A percentile compares a stretch with the other conserved stretches of the same genome.
Evolutionary conservation across 169 alveolate species (phyloP).

Genomic region (Perkinsus olseni): DNA sequence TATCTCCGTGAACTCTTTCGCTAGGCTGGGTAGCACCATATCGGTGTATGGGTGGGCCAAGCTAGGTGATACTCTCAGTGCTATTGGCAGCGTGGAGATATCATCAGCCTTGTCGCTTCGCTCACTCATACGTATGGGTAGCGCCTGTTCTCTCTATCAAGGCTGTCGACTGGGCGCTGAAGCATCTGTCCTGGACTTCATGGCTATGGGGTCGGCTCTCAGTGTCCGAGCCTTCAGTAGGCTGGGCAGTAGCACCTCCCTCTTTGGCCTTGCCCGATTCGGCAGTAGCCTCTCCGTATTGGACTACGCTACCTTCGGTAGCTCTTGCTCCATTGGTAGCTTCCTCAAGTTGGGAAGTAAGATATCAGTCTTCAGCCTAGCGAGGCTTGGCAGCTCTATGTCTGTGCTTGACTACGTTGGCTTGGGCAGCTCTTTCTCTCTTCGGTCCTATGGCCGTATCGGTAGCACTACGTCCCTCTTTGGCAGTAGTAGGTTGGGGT

Average conservation of each 20-base stretch:
- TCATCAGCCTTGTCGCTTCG: not conserved
- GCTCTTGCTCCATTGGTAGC: not conserved
- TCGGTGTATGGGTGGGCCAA: not conserved
- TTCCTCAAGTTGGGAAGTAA: not conserved
- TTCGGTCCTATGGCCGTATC: not conserved
- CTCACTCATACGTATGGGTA: not conserved
- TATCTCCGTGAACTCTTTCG: not conserved
- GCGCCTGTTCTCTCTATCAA: not conserved
- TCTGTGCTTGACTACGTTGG: not conserved
- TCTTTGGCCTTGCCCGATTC: not conserved
- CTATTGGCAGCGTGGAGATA: not conserved
- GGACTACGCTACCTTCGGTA: not conserved
- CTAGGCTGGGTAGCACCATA: not conserved
- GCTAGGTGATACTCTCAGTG: not conserved
- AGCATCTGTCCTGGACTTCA: not conserved
- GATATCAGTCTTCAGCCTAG: not conserved
- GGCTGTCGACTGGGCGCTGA: not conserved
- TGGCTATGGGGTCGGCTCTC: not conserved
- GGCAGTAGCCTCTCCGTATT: not conserved
- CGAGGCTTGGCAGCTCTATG: not conserved
- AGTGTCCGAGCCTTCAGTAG: not conserved
- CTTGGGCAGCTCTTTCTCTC: not conserved
- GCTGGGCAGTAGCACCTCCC: not conserved
- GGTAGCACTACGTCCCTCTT: slow-evolving; percentile 24
- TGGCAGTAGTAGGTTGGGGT: not conserved